Evolutionary conservation across 163 green algal species (phyloP), one percentile per base, ranked within the genome.

Genomic region (Prototheca cutis): DNA sequence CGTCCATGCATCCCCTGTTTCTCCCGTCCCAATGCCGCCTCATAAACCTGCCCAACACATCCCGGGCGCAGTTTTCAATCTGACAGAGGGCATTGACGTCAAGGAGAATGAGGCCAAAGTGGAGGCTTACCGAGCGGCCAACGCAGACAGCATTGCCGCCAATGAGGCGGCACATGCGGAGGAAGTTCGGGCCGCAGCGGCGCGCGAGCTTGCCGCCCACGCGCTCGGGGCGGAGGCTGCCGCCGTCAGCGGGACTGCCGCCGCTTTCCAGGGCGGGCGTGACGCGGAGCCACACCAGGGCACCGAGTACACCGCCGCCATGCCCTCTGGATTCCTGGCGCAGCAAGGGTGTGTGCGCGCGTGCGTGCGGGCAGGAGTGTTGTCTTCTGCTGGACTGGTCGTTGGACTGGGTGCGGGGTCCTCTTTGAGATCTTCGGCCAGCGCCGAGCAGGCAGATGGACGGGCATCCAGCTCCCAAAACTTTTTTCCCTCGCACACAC

Each of bases 31-130:
- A n/a, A n/a, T n/a, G n/a, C n/a, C n/a, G n/a, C n/a, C n/a, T n/a
- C n/a, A n/a, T n/a, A n/a, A n/a, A n/a, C n/a, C n/a, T n/a, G n/a
- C n/a, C n/a, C n/a, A n/a, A n/a, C n/a, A n/a, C n/a, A n/a, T n/a
- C n/a, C 10, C 23, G n/a, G 13, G 0, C 51, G 28, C 73, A 80
- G 73, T 81, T 6, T 81, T 77, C 62, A 76, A 76, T 45, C 51
- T 81, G 8, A 33, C 49, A 1, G 66, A 81, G 61, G 66, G 70
- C 3, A 45, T 57, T 1, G 55, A 79, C 7, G 66, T 72, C 17
- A 40, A 55, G 27, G 59, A 52, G 0, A 67, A 49, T 45, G 74
- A 81, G 53, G 34, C 59, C 19, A 74, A 59, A 59, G 61, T 81
- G 1, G 53, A 61, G n/a, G 51, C 62, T 13, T 81, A 81, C 63